Evolutionary conservation across 2,329 filamentous ascomycete genomes (phyloP), one percentile per base, ranked within the genome.

Genomic region (Fusarium staphyleae): DNA sequence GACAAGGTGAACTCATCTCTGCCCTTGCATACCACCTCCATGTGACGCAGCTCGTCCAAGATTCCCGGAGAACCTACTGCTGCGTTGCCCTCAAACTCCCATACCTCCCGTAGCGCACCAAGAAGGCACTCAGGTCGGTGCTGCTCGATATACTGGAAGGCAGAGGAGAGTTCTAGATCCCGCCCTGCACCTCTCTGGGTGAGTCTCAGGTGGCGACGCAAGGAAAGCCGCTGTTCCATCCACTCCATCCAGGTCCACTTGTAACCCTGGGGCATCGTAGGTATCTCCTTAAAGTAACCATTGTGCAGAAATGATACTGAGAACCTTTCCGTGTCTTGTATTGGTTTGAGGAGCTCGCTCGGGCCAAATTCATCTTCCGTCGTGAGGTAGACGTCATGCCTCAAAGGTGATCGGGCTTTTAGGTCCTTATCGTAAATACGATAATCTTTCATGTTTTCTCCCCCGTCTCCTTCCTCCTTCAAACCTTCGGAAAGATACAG

Each of bases 401-500:
- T 34, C 2, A 5, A 26, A 18, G 48, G 19, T 1, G 28, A 22
- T 14, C 40, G 46, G 3, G 29, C 14, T 13, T 19, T 30, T 41
- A 46, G 37, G 0, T 32, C 22, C 5, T 58, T 52, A 18, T 55
- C 28, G 22, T 57, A 65, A 1, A 65, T 26, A 1, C 13, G 18
- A 5, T 46, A 51, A 6, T 12, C 29, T 3, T 44, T 18, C 0
- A 62, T 32, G 4, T 16, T 24, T 4, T n/a, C 16, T 1, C 11
- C 39, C 22, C 22, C 16, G 10, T 47, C 22, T 0, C 49, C 22
- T 0, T 24, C 19, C 0, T 33, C 29, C 2, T 50, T 45, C 0
- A 61, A 14, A 1, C 29, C 33, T 4, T 65, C 59, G 0, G 62
- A 61, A 1, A 55, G 43, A 15, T 66, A 66, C 5, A 66, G 9